Base-by-base conservation (phyloP, 1,284 basidiomycete genomes). In the Apiotrichum mycotoxinovorans region DNA sequence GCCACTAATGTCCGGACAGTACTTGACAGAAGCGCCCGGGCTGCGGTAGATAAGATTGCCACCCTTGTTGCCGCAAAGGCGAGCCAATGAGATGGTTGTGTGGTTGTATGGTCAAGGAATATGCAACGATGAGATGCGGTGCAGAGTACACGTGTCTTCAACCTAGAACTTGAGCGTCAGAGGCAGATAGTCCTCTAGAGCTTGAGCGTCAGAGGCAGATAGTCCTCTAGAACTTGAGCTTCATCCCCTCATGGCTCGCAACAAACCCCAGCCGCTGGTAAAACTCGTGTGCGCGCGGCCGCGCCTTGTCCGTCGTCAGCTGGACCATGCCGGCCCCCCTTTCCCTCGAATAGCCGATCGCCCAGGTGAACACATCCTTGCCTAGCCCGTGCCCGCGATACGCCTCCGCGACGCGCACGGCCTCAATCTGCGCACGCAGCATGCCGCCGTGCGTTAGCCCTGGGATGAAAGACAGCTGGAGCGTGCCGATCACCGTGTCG, bases 191-290 rank as follows among this genome's bases (percentile, higher is more conserved):
- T n/a, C n/a, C n/a, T n/a, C n/a, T n/a, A n/a, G n/a, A n/a, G n/a
- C n/a, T n/a, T n/a, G n/a, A n/a, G n/a, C n/a, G n/a, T n/a, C n/a
- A n/a, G n/a, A n/a, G n/a, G n/a, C n/a, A n/a, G n/a, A n/a, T n/a
- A n/a, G n/a, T n/a, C n/a, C n/a, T n/a, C 30, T 30, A 30, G 12
- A 30, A 30, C 30, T 30, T 30, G 30, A 30, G 30, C 47, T 49
- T 49, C 34, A 49, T 37, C 14, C 47, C 47, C 11, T 49, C 47
- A 49, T 49, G 47, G 34, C 33, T 37, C 4, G 47, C 34, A 17
- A 49, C 34, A 23, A 34, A 49, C 9, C 47, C 47, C 11, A 49
- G 47, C 15, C 47, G 47, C 20, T 12, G 4, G 23, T 49, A 49
- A 15, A 49, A 49, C 34, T 17, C 12, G 35, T 37, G 47, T 17